phyloP scores from a whole-genome alignment of 805 yeast species.

The Lipomyces yamanashiensis region DNA sequence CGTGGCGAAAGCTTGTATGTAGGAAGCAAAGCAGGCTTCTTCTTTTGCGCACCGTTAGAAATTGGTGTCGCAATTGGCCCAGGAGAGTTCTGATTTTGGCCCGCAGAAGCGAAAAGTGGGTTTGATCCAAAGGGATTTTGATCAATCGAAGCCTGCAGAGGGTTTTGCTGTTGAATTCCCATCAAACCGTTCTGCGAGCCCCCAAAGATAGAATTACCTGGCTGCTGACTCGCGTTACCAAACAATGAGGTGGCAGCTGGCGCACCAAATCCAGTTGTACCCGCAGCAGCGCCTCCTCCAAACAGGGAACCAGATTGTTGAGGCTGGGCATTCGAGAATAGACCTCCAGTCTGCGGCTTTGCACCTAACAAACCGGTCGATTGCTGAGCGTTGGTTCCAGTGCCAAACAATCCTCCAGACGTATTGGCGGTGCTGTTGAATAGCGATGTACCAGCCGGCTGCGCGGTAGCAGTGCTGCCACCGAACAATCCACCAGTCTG shows the following conservation, averaged over 20 bases:
- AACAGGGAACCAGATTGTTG: slow-evolving; percentile 32
- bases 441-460: slow-evolving; percentile 28
- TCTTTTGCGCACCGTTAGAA: slow-evolving; percentile 50
- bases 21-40: slow-evolving; percentile 61
- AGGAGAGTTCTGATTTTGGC: slow-evolving; percentile 49
- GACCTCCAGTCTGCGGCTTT: slow-evolving; percentile 38
- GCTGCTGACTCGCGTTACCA: slow-evolving; percentile 33
- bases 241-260: slow-evolving; percentile 33
- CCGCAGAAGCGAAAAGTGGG: slow-evolving; percentile 58
- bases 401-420: slow-evolving; percentile 38
- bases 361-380: slow-evolving; percentile 43
- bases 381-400: slow-evolving; percentile 32
- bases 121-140: slow-evolving; percentile 80
- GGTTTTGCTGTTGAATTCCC: slow-evolving; percentile 39
- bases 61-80: slow-evolving; percentile 57
- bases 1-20: slow-evolving; percentile 71
- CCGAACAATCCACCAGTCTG: slow-evolving; percentile 47
- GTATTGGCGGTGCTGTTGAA: slow-evolving; percentile 38
- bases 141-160: slow-evolving; percentile 46
- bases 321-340: slow-evolving; percentile 38
- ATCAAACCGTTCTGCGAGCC: slow-evolving; percentile 6
- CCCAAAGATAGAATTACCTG: slow-evolving; percentile 34
- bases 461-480: slow-evolving; percentile 42
- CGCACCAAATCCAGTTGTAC: slow-evolving; percentile 53
- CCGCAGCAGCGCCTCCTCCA: slow-evolving; percentile 40